phyloP scores from a whole-genome alignment of 2,329 filamentous ascomycete species.

The Furcasterigmium sp. region DNA sequence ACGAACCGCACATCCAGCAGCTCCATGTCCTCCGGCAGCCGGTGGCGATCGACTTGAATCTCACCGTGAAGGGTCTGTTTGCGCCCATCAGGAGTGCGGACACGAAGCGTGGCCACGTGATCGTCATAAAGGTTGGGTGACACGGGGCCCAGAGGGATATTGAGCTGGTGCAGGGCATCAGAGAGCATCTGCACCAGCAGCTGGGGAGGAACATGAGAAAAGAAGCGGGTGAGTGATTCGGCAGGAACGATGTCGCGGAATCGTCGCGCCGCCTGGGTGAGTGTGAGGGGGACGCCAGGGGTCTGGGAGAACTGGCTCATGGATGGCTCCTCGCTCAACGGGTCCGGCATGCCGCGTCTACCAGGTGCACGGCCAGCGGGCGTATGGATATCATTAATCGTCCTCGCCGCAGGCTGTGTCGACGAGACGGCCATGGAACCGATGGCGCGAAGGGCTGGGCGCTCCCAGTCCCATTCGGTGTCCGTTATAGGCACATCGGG shows the following conservation, averaged over 20 bases:
- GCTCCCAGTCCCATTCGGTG: constrained; percentile 82
- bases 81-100: constrained; percentile 69
- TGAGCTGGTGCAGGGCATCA: constrained; percentile 78
- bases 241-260: constrained; percentile 90
- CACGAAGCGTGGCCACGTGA: constrained; percentile 58
- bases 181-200: constrained; percentile 75
- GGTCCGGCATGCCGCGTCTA: constrained; percentile 40
- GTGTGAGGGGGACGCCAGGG: constrained; percentile 72
- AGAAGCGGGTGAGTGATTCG: constrained; percentile 86
- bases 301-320: constrained; percentile 79
- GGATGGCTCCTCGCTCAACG: constrained; percentile 79
- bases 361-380: constrained; percentile 25
- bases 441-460: constrained; percentile 55
- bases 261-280: constrained; percentile 82
- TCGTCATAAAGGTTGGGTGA: constrained; percentile 44
- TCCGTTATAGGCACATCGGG: constrained; percentile 69
- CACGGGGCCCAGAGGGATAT: constrained; percentile 63
- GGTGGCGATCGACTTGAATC: constrained; percentile 64
- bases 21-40: constrained; percentile 50
- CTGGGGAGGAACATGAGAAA: constrained; percentile 70
- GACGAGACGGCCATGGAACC: constrained; percentile 37
- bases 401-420: constrained; percentile 40
- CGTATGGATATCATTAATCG: constrained; percentile 22
- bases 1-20: constrained; percentile 84
- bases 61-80: constrained; percentile 70